Percentiles rank a stretch among this genome's conserved stretches.
Evolutionary conservation across 495 filamentous ascomycete genomes (phyloP).

Genomic region (Apodospora peruviana): DNA sequence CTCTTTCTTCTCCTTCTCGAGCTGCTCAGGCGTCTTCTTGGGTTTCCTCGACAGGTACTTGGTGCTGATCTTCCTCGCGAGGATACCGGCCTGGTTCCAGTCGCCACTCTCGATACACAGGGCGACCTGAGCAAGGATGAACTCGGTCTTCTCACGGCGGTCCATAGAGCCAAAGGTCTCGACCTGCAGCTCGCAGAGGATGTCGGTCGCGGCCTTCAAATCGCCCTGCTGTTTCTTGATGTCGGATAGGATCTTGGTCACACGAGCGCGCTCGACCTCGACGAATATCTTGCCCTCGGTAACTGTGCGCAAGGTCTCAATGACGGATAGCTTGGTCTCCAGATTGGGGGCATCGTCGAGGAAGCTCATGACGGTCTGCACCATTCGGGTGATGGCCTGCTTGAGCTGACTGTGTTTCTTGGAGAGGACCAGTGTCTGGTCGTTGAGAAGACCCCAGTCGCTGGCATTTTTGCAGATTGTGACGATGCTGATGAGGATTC

Average conservation of each 20-base stretch:
- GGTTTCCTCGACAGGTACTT: constrained; percentile 82
- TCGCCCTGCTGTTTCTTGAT: constrained; percentile 96
- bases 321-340: constrained; percentile 85
- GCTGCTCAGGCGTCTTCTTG: constrained; percentile 78
- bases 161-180: constrained; percentile 99
- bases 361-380: constrained; percentile 90
- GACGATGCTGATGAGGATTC: constrained; percentile 79
- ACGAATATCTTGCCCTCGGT: constrained; percentile 99
- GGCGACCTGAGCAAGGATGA: constrained; percentile 91
- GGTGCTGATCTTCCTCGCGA: constrained; percentile 95
- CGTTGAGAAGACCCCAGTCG: constrained; percentile 90
- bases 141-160: constrained; percentile 93
- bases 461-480: constrained; percentile 88
- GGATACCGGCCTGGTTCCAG: constrained; percentile 91
- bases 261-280: constrained; percentile 92
- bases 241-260: constrained; percentile 89
- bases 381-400: constrained; percentile 98
- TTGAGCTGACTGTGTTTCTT: constrained; percentile 99
- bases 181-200: constrained; percentile 93
- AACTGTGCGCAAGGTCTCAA: constrained; percentile 91
- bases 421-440: constrained; percentile 89
- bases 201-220: constrained; percentile 81
- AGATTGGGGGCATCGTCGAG: constrained; percentile 70
- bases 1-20: constrained; percentile 84
- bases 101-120: constrained; percentile 94